Base-by-base conservation (phyloP, 108 stramenopile genomes). In the Halocafeteria seosinensis region DNA sequence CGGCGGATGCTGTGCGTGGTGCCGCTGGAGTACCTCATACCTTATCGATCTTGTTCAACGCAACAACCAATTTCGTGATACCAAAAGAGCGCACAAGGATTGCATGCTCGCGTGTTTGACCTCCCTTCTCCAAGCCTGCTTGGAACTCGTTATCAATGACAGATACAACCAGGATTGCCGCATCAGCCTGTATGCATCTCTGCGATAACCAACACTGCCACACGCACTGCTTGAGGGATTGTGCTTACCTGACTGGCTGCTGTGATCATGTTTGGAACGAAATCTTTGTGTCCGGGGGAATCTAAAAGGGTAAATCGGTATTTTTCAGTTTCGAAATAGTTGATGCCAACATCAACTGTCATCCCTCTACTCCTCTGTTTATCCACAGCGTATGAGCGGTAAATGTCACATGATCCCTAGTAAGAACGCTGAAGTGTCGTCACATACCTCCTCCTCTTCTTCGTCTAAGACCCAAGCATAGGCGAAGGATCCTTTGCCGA, bases 21-120 rank as follows among this genome's bases (percentile, higher is more conserved):
- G n/a, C n/a, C n/a, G n/a, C n/a, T n/a, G n/a, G n/a, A n/a, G n/a
- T n/a, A n/a, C n/a, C n/a, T n/a, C 72, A 72, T n/a, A 73, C 68
- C 3, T 71, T 78, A 69, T 88, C 87, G 74, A 88, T 83, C 69
- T 88, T 88, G 69, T 88, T 88, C 55, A 88, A 75, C 28, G 84
- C 85, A 59, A 88, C 84, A 32, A 88, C 71, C 71, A 88, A 74
- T 69, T 83, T 84, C 38, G 65, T 76, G 37, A 86, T 83, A 37
- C 87, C 87, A 47, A 86, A 76, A 33, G 79, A 79, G 50, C 80
- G 78, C 9, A 82, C 80, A 28, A 86, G 67, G 50, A 86, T 50
- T 17, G 85, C 81, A 68, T 88, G 87, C 74, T 88, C 87, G 50
- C 81, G 76, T 47, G 85, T 85, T 71, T 86, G 85, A 38, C 87